Conservation (phyloP, 202 grass and related monocot genomes). For the Dendrocalamus latiflorus region DNA sequence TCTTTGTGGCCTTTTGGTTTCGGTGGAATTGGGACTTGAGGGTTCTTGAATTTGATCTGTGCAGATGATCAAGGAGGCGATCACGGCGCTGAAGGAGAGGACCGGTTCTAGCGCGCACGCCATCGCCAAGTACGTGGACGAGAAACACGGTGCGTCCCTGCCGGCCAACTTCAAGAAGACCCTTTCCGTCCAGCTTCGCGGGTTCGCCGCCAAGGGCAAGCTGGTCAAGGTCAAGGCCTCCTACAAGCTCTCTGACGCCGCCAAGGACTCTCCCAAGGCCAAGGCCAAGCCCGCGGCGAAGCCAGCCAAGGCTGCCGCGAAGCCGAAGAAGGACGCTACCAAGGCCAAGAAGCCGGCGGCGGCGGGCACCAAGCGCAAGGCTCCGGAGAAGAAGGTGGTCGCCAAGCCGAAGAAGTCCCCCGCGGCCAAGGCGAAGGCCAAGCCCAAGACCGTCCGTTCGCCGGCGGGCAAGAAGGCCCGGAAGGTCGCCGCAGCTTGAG, state of each 20-base stretch:
- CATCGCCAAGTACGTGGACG: slow-evolving; percentile 81
- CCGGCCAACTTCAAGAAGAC: slow-evolving; percentile 85
- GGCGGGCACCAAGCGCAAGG: slow-evolving; percentile 47
- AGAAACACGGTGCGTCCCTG: slow-evolving; percentile 59
- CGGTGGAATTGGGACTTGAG: background rate
- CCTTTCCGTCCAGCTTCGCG: slow-evolving; percentile 51
- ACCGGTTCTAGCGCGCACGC: slow-evolving; percentile 77
- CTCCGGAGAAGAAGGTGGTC: slow-evolving; percentile 36
- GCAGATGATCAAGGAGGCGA: slow-evolving; percentile 96
- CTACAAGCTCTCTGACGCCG: slow-evolving; percentile 79
- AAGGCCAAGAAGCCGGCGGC: slow-evolving; percentile 43
- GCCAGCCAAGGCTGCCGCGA: slow-evolving; percentile 7
- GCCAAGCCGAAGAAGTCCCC: slow-evolving; percentile 50
- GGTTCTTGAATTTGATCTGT: background rate
- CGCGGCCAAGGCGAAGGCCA: slow-evolving; percentile 44
- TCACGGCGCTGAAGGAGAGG: slow-evolving; percentile 64
- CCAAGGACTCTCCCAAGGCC: slow-evolving; percentile 30
- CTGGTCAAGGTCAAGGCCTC: slow-evolving; percentile 96
- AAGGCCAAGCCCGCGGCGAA: slow-evolving; percentile 16
- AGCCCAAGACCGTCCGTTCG: slow-evolving; percentile 54
- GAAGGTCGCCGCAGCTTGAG: slow-evolving; percentile 16
- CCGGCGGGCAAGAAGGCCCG: slow-evolving; percentile 36
- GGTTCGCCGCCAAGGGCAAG: slow-evolving; percentile 66
- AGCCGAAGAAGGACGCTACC: background rate
- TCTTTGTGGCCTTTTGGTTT: too few relatives aligned